Base-by-base conservation (phyloP, 1,284 basidiomycete genomes). In the Schizophyllum commune region DNA sequence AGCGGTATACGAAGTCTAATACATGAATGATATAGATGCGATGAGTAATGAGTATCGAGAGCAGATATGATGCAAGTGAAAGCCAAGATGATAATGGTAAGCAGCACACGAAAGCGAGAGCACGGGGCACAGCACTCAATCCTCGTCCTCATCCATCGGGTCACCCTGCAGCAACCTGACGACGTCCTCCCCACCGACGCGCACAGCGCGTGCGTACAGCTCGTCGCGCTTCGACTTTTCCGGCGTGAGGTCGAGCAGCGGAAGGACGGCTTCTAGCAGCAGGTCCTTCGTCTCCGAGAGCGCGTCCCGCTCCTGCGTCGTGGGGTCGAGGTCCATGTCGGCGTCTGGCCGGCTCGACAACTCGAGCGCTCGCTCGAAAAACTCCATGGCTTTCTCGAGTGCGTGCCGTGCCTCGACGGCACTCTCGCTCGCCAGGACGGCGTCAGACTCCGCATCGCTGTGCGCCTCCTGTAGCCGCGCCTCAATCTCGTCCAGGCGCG, bases 181-280 rank as follows among this genome's bases (percentile, higher is more conserved):
- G 27, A 55, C 53, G 52, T 69, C 70, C 54, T 74, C 75, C 27
- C 77, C 80, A 15, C 77, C 78, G 66, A 82, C 80, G 21, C 68
- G 65, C 70, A 81, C 73, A 19, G 81, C 81, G 32, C 79, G 71
- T 56, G 71, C 66, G 67, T 83, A 83, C 63, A 83, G 68, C 68
- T 75, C 76, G 71, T 85, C 82, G 54, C 80, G 72, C 66, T 77
- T 72, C 58, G 68, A 70, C 68, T 74, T 74, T 67, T 82, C 82
- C 57, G 68, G 66, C 4, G 80, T 84, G 56, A 86, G 67, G 67
- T 85, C 86, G 22, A 81, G 83, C 17, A 86, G 74, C 52, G 81
- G 80, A 47, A 85, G 63, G 19, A 85, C 72, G 32, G 83, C 81
- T 68, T 86, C 84, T 0, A 77, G 77, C 9, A 85, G 73, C 62